Base-by-base conservation (phyloP, 805 yeast species). In the Sporopachydermia quercuum region DNA sequence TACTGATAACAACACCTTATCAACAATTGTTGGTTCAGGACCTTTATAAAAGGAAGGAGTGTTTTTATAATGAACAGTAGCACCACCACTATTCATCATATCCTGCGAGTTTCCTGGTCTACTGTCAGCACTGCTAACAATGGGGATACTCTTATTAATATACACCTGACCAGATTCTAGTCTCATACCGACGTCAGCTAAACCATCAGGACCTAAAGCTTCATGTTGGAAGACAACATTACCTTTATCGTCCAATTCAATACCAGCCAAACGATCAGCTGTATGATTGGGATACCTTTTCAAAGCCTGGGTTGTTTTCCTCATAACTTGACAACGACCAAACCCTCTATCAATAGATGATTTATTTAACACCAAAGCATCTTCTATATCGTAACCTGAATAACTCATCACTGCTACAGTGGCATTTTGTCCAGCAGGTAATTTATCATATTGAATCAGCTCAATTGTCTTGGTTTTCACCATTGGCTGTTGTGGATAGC, bases 401-500 rank as follows among this genome's bases (percentile, higher is more conserved):
- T 91, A 91, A 4, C 96, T 85, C 98, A 91, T 91, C 33, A 91
- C 98, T 2, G 98, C 98, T 42, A 91, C 98, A 1, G 94, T 83
- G 5, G 98, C 98, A 58, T 91, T 91, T 61, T 91, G 98, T 4
- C 98, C 98, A 3, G 98, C 98, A 3, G 98, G 98, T 35, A 91
- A 66, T 56, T 91, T 87, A 60, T 91, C 98, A 57, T 91, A 91
- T 45, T 89, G 82, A 47, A 91, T 89, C 45, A 91, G 67, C 62
- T 91, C 98, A 49, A 91, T 91, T 0, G 98, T 91, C 57, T 86
- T 84, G 3, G 97, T 86, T 63, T 91, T 91, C 18, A 91, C 98
- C 97, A 91, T 84, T 0, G 98, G 98, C 57, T 91, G 97, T 61
- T 91, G 97, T 3, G 98, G 98, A 55, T 91, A 91, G n/a, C 86